Conservation (phyloP, 495 filamentous ascomycete genomes). For the Aspergillus steynii region DNA sequence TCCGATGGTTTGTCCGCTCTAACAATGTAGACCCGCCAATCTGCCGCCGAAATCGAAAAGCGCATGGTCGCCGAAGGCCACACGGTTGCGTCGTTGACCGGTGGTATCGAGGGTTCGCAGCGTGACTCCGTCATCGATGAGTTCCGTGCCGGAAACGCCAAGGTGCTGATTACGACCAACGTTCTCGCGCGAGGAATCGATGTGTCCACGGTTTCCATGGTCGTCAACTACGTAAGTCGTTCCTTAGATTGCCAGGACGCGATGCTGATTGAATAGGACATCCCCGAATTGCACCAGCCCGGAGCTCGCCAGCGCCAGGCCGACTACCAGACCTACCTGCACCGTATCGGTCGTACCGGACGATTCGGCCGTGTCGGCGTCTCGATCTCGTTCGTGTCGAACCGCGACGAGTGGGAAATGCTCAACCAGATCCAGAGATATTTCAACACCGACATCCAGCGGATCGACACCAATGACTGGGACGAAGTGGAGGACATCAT, state of each 20-base stretch:
- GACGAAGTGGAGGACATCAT: constrained; percentile 80
- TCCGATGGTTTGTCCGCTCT: constrained; percentile 15
- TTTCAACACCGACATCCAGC: constrained; percentile 61
- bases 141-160: constrained; percentile 82
- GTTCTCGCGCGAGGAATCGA: constrained; percentile 97
- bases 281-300: constrained; percentile 46
- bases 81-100: constrained; percentile 83
- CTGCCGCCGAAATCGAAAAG: constrained; percentile 76
- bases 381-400: constrained; percentile 86
- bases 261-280: constrained; percentile 45
- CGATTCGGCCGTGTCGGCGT: constrained; percentile 98
- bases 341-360: constrained; percentile 96
- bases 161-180: constrained; percentile 99
- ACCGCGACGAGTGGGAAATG: constrained; percentile 71
- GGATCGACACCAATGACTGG: constrained; percentile 72
- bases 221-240: constrained; percentile 80
- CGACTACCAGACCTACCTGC: constrained; percentile 92
- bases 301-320: constrained; percentile 43
- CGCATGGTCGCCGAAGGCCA: constrained; percentile 89
- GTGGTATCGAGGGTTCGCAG: constrained; percentile 76
- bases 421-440: constrained; percentile 73
- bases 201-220: constrained; percentile 93
- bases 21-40: constrained; percentile 66
- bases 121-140: constrained; percentile 84
- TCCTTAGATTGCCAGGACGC: neutral